Evolutionary conservation across 2,329 filamentous ascomycete genomes (phyloP).

Genomic region (Coniella lustricola): DNA sequence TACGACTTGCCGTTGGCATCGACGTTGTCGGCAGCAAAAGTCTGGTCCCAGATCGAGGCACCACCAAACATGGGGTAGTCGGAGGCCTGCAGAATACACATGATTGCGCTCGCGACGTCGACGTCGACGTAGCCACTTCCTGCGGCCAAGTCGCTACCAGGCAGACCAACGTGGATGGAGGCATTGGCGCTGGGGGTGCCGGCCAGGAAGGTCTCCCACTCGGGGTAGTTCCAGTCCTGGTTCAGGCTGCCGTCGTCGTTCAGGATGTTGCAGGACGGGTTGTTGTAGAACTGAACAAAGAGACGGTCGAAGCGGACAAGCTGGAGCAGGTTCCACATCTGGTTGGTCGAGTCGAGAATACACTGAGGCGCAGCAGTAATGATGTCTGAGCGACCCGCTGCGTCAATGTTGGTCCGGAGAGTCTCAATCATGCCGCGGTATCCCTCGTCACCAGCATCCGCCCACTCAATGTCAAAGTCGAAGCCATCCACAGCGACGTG

Average conservation of each 20-base stretch:
- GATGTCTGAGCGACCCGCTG: constrained; percentile 12
- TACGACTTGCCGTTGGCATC: constrained; percentile 16
- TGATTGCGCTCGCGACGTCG: constrained; percentile 15
- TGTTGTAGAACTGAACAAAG: constrained; percentile 44
- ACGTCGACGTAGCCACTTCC: constrained; percentile 23
- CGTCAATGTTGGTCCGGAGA: constrained; percentile 16
- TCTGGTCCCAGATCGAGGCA: constrained; percentile 28
- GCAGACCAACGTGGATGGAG: constrained; percentile 33
- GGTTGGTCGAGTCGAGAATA: constrained; percentile 28
- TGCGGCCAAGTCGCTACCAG: constrained; percentile 22
- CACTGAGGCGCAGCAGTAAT: constrained; percentile 38
- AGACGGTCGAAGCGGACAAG: constrained; percentile 33
- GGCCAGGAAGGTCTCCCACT: constrained; percentile 28
- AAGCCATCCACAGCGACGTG: constrained; percentile 43
- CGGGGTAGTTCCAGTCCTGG: constrained; percentile 29
- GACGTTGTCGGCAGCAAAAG: constrained; percentile 17
- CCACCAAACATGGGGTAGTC: constrained; percentile 24
- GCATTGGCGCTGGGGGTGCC: constrained; percentile 27
- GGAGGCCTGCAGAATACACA: constrained; percentile 20
- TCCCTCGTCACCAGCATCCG: constrained; percentile 21
- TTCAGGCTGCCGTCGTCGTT: constrained; percentile 20
- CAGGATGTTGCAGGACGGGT: constrained; percentile 31
- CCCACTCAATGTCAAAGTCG: constrained; percentile 42
- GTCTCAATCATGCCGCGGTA: constrained; percentile 24
- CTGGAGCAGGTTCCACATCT: constrained; percentile 37